Base-by-base conservation (phyloP, 2,329 filamentous ascomycete species). In the Dactylellina cionopaga region DNA sequence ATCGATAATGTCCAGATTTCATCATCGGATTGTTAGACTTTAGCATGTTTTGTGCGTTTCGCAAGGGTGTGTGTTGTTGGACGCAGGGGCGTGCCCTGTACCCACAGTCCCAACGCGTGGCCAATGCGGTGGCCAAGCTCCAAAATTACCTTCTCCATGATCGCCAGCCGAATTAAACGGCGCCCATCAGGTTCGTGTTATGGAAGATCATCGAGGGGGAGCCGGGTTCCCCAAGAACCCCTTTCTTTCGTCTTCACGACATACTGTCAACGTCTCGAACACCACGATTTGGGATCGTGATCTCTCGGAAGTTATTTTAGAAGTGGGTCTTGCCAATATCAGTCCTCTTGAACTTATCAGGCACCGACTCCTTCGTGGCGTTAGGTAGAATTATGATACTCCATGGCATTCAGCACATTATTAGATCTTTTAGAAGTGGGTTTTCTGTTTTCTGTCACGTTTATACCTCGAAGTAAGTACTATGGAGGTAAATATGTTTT, bases 241-340 rank as follows among this genome's bases (percentile, higher is more conserved):
- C 46, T 59, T 68, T 68, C 54, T 33, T 25, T 13, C 47, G n/a
- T 5, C 33, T 39, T 19, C 6, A 15, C 29, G 22, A 51, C 46
- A 49, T 3, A 9, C 10, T 25, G n/a, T 13, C 7, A 41, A 55
- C 3, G 27, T 0, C 17, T 51, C 2, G 39, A 46, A 17, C 24
- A 27, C 17, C 56, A 13, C 33, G 37, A 24, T 39, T 41, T 49
- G 11, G 46, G 24, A 24, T 49, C 65, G 65, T 27, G 65, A 70
- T 70, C 65, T 51, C 41, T 63, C 49, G 56, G 56, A 44, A 31
- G 33, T 62, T 62, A 62, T 69, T 69, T 69, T 27, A 52, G 27
- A 6, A 24, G 51, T 58, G 59, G 59, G 22, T 15, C 11, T 22
- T 25, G 27, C 10, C 9, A 25, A 37, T 43, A 37, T 22, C 29